Evolutionary conservation across 306 rosid species (phyloP).

Genomic region (Quercus aquifolioides): DNA sequence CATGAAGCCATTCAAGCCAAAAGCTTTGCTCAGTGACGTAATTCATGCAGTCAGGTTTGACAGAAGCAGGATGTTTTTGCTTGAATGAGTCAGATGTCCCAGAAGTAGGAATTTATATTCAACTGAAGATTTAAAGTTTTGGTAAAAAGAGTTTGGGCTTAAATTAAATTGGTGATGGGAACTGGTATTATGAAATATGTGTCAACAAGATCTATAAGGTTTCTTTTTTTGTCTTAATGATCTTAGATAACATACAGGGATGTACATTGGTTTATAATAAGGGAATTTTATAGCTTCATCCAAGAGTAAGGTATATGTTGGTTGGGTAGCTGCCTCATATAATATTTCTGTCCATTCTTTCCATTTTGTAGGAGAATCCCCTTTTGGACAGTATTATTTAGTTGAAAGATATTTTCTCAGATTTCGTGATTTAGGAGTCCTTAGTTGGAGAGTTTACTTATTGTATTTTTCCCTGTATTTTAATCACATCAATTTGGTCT

Average conservation of each 20-base stretch:
- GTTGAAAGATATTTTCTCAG: not conserved
- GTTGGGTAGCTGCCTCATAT: not conserved
- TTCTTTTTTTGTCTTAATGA: too few relatives aligned
- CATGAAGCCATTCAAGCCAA: too few relatives aligned
- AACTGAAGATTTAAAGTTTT: too few relatives aligned
- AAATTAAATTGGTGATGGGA: not conserved
- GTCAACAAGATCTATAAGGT: not conserved
- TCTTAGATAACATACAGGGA: not conserved
- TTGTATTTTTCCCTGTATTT: not conserved
- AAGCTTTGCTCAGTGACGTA: too few relatives aligned
- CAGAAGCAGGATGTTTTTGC: too few relatives aligned
- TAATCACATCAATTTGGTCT: not conserved
- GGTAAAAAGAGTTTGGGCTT: not conserved
- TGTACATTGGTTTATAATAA: not conserved
- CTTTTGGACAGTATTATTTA: not conserved
- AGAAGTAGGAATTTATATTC: too few relatives aligned
- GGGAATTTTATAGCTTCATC: not conserved
- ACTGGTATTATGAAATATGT: not conserved
- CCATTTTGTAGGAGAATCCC: not conserved
- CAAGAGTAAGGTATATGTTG: too few relatives aligned
- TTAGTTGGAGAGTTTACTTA: not conserved
- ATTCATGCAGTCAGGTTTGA: too few relatives aligned
- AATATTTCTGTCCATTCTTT: not conserved
- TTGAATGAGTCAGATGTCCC: too few relatives aligned
- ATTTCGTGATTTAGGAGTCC: not conserved